A percentile compares a stretch with the other conserved stretches of the same genome.
These are phyloP conservation scores for Lagenaria siceraria DNA, from an alignment of 306 rosid genomes.

Conservation along the genomic window DNA sequence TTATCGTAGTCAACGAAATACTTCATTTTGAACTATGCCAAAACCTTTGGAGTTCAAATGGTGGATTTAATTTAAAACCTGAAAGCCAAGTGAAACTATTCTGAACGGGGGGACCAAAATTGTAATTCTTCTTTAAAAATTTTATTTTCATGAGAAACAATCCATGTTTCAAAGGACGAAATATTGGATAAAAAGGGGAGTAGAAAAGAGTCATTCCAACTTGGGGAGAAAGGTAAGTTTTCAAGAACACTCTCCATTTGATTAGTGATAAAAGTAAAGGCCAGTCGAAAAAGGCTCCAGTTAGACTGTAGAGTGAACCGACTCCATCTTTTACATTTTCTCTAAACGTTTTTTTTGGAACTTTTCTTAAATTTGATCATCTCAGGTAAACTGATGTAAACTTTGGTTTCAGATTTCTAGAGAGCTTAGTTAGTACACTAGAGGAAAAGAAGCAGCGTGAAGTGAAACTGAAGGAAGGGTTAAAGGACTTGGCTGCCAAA, in stretches of 20 bases:
- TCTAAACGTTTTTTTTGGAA: not conserved
- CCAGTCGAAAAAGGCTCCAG: not conserved
- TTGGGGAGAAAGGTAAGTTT: not conserved
- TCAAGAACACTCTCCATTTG: not conserved
- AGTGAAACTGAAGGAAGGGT: constrained; percentile 73
- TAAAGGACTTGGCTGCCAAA: constrained; percentile 65
- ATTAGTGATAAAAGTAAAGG: not conserved
- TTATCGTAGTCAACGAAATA: not conserved
- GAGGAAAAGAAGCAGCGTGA: constrained; percentile 91
- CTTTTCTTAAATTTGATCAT: not conserved
- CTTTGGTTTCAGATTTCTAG: constrained; percentile 63
- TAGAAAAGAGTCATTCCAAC: not conserved
- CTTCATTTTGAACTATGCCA: not conserved
- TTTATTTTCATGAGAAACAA: not conserved
- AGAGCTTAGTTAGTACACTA: constrained; percentile 62
- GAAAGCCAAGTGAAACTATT: not conserved
- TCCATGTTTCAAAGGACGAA: not conserved
- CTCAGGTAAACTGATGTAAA: not conserved
- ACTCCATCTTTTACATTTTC: not conserved
- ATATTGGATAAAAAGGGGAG: not conserved
- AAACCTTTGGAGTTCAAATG: not conserved
- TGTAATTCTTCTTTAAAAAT: no score
- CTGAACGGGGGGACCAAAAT: not conserved
- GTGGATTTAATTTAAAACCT: not conserved
- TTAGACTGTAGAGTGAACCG: not conserved